Evolutionary conservation across 2,329 filamentous ascomycete genomes (phyloP).

Genomic region (Monilinia fructicola): DNA sequence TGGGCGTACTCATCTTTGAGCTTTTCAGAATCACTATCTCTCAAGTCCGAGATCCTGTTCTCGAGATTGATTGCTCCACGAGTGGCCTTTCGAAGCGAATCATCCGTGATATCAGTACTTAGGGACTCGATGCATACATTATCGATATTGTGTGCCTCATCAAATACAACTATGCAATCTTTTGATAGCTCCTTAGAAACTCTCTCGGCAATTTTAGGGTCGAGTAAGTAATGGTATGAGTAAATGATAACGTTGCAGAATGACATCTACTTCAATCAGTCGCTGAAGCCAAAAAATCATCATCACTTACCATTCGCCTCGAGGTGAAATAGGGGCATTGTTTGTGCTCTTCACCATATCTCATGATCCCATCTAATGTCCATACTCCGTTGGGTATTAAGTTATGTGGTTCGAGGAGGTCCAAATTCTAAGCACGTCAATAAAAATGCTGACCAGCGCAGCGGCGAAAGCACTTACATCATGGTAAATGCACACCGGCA

Average conservation of each 20-base stretch:
- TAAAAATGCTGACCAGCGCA: background rate
- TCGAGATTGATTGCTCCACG: slow-evolving; percentile 89
- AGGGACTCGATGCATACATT: slow-evolving; percentile 98
- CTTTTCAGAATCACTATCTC: slow-evolving; percentile 90
- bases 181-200: slow-evolving; percentile 89
- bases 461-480: slow-evolving; percentile 57
- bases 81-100: slow-evolving; percentile 86
- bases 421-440: slow-evolving; percentile 66
- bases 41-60: slow-evolving; percentile 89
- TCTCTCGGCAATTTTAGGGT: slow-evolving; percentile 91
- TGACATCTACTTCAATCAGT: slow-evolving; percentile 66
- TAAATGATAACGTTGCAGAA: slow-evolving; percentile 99
- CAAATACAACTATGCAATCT: slow-evolving; percentile 97
- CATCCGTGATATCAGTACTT: slow-evolving; percentile 95
- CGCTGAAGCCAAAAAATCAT: background rate
- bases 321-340: slow-evolving; percentile 98
- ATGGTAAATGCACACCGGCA: slow-evolving; percentile 93
- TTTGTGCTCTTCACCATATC: slow-evolving; percentile 91
- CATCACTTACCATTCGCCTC: slow-evolving; percentile 73
- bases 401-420: slow-evolving; percentile 91
- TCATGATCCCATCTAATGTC: slow-evolving; percentile 85
- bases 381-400: slow-evolving; percentile 93
- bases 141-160: slow-evolving; percentile 98
- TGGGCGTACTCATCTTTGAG: slow-evolving; percentile 90
- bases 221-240: slow-evolving; percentile 96